Conservation (phyloP, 208 protist species). For the Leishmania arabica region DNA sequence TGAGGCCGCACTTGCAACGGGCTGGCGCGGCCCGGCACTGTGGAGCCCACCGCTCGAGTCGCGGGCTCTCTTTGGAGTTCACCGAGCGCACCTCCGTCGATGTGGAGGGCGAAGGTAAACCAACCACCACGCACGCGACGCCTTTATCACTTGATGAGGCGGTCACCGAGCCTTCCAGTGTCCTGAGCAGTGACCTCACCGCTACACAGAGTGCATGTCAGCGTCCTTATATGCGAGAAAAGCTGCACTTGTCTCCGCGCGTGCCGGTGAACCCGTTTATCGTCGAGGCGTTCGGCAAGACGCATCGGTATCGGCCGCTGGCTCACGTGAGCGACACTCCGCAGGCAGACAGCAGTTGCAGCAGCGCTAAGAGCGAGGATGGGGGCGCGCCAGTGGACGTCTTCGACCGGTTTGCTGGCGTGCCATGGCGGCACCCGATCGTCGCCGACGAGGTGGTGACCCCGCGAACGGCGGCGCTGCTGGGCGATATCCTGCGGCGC, state of each 20-base stretch:
- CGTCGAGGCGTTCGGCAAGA: conserved; percentile 18
- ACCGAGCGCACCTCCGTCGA: background rate
- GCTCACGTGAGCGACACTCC: background rate
- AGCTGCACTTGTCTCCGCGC: conserved; percentile 18
- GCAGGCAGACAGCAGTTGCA: background rate
- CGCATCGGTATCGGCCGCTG: conserved; percentile 24
- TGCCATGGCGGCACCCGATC: conserved; percentile 15
- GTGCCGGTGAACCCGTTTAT: conserved; percentile 17
- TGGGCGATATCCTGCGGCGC: conserved; percentile 6
- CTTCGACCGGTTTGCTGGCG: background rate
- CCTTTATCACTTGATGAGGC: background rate
- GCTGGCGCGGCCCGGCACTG: no score
- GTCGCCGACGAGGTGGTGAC: conserved; percentile 18
- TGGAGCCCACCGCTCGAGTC: background rate
- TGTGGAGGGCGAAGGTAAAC: background rate
- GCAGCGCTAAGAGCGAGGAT: background rate
- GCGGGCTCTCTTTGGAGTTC: background rate
- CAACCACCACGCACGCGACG: background rate
- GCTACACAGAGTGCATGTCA: background rate
- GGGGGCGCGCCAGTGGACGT: background rate
- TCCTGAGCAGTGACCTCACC: background rate
- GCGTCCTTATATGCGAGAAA: background rate
- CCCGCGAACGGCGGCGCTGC: conserved; percentile 13
- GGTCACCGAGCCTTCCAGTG: background rate
- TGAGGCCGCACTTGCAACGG: background rate